Base-by-base conservation (phyloP, 305 asterid genomes). In the Fraxinus velutina region DNA sequence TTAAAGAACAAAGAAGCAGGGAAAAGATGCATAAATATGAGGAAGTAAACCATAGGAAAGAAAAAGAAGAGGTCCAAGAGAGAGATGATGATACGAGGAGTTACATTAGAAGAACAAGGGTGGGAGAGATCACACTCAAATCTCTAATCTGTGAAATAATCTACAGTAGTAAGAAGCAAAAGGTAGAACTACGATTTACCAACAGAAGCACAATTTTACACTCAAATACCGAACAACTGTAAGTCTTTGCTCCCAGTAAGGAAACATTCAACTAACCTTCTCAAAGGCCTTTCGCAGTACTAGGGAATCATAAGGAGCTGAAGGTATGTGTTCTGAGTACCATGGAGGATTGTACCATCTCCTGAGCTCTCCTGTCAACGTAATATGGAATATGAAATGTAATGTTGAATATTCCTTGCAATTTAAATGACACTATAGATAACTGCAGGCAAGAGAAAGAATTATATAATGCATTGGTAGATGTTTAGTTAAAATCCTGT, bases 271-370 rank as follows among this genome's bases (percentile, higher is more conserved):
- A 86, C 89, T 83, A 77, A 93, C 99, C 99, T 94, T 96, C 88
- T 96, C 98, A 88, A 96, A 96, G 86, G 97, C 97, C 86, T 80
- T 86, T 84, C 98, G 93, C 83, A 96, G 85, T 85, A 89, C 90
- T 79, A 92, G 89, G 85, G 91, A 90, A 71, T 94, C 97, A 76
- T 94, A 96, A 80, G 97, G 94, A 79, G 88, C 78, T 76, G 92
- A 88, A 79, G 98, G 99, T 84, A 93, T 91, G 73, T 88, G 88
- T 85, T 93, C 99, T 9, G 88, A 81, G 78, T 80, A 93, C 99
- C 99, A 96, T 79, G 88, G 89, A 76, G 98, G 99, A 90, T 94
- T 96, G 91, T 93, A 96, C 99, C 99, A 96, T 88, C 98, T 94
- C 83, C 91, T 89, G 68, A 93, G 89, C 76, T 82, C 93, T 74